phyloP scores from a whole-genome alignment of 805 yeast species.

The Blastobotrys terrestris region DNA sequence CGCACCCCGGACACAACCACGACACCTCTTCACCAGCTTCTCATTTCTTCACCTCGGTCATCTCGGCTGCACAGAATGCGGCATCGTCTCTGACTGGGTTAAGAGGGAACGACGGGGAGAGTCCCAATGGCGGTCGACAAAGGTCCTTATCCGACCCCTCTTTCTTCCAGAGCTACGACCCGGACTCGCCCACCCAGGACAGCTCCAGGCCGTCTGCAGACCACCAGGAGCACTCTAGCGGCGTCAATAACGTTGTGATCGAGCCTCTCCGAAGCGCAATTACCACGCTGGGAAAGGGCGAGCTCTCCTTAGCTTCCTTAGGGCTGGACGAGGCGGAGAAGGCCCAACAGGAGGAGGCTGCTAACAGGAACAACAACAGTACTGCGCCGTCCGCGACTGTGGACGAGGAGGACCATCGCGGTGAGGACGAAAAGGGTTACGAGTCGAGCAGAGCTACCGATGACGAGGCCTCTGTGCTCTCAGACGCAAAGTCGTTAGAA shows the following conservation, averaged over 20 bases:
- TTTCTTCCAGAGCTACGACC: slow-evolving; percentile 1
- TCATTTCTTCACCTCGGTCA: slow-evolving; percentile 17
- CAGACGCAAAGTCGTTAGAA: not conserved
- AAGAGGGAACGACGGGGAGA: slow-evolving; percentile 8
- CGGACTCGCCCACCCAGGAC: not conserved
- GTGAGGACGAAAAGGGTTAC: not conserved
- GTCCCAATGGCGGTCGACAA: slow-evolving; percentile 4
- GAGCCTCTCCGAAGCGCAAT: slow-evolving; percentile 22
- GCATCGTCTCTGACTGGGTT: slow-evolving; percentile 24
- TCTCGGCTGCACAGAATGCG: slow-evolving; percentile 29
- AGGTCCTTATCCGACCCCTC: not conserved
- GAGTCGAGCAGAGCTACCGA: not conserved
- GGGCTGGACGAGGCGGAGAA: slow-evolving; percentile 14
- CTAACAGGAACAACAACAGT: not conserved
- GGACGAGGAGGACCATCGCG: not conserved
- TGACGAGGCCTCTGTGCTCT: not conserved
- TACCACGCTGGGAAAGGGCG: slow-evolving; percentile 30
- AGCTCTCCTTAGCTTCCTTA: slow-evolving; percentile 25
- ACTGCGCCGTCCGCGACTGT: no score
- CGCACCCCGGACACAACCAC: slow-evolving; percentile 21
- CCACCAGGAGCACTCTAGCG: slow-evolving; percentile 1
- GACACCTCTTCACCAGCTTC: slow-evolving; percentile 16
- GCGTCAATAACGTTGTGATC: slow-evolving; percentile 15
- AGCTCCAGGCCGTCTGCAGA: slow-evolving; percentile 2
- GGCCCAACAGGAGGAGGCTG: not conserved